Percentiles rank a stretch among this genome's conserved stretches.
Evolutionary conservation across 129 eudicot species (phyloP).

Genomic region (Lactuca saligna): DNA sequence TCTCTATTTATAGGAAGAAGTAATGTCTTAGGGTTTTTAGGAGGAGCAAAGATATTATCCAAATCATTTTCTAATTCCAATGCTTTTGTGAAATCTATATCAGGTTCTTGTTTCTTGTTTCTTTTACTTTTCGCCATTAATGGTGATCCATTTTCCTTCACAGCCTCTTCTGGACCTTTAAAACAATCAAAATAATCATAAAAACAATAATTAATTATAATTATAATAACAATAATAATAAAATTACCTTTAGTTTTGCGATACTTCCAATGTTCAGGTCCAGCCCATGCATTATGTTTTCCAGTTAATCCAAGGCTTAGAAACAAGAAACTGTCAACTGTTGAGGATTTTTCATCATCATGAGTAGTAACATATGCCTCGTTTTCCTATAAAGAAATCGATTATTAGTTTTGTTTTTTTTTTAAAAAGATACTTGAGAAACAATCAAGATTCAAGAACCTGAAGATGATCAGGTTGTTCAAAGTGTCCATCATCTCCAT

Average conservation of each 20-base stretch:
- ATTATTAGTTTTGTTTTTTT: neutral
- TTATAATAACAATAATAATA: neutral
- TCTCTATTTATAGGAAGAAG: slow-evolving; percentile 49
- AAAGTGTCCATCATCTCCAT: slow-evolving; percentile 38
- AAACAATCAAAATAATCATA: neutral
- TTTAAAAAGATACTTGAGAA: neutral
- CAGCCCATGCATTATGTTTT: slow-evolving; percentile 71
- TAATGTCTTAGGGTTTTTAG: slow-evolving; percentile 53
- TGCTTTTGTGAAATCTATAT: slow-evolving; percentile 44
- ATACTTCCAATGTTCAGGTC: slow-evolving; percentile 76
- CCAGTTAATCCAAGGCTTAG: slow-evolving; percentile 33
- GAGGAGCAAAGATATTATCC: slow-evolving; percentile 44
- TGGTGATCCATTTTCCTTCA: slow-evolving; percentile 28
- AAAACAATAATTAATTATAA: neutral
- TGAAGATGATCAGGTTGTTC: slow-evolving; percentile 43
- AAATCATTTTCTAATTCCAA: slow-evolving; percentile 35
- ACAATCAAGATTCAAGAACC: slow-evolving; percentile 28
- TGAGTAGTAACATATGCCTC: slow-evolving; percentile 18
- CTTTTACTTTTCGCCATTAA: slow-evolving; percentile 30
- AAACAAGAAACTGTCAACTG: slow-evolving; percentile 42
- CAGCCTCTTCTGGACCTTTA: slow-evolving; percentile 41
- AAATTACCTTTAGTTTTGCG: slow-evolving; percentile 48
- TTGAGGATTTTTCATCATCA: slow-evolving; percentile 36
- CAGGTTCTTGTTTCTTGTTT: slow-evolving; percentile 47
- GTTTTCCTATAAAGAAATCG: slow-evolving; percentile 37